Evolutionary conservation across 495 filamentous ascomycete species (phyloP), one percentile per base, ranked within the genome.

Genomic region (Hypomontagnella monticulosa): DNA sequence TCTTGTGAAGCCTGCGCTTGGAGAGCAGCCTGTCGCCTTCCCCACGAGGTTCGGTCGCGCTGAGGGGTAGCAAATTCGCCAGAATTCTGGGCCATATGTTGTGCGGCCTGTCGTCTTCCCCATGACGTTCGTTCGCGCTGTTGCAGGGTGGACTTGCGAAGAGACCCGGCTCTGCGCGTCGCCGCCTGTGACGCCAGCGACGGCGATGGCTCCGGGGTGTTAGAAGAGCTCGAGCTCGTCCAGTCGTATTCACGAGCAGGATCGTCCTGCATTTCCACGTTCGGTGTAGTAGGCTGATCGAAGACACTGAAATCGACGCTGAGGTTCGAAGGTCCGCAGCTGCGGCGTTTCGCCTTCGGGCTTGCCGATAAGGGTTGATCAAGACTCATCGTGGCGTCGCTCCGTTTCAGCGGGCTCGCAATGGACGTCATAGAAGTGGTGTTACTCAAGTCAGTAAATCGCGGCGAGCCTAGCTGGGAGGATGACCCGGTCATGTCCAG

Each of bases 341-440:
- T 96, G 58, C 93, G 86, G 43, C 93, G 83, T 81, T 97, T 97
- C 10, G 91, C 87, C 16, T 92, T 89, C 1, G 93, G 93, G 66
- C 91, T 97, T 34, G 89, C 91, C n/a, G 89, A 80, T 58, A 82
- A 86, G 12, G 87, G 78, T 48, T 89, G 88, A 63, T 96, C 94
- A 11, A 96, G 75, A 69, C 91, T 91, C 90, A 96, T 95, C 11
- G 89, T 89, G 4, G 90, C 89, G 75, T 99, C 95, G 68, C 88
- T 96, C 47, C 96, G 87, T 78, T 98, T 98, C 42, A 99, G 78
- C 0, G 95, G 95, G 72, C 94, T 97, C 27, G 89, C 87, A 44
- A 89, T 87, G 15, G 83, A 78, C 32, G 83, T 78, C 10, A 79
- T 52, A 1, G 75, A 34, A 8, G 56, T 40, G 36, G 77, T 77